phyloP scores from a whole-genome alignment of 1,139 yeast species.

The Taphrina sp. region DNA sequence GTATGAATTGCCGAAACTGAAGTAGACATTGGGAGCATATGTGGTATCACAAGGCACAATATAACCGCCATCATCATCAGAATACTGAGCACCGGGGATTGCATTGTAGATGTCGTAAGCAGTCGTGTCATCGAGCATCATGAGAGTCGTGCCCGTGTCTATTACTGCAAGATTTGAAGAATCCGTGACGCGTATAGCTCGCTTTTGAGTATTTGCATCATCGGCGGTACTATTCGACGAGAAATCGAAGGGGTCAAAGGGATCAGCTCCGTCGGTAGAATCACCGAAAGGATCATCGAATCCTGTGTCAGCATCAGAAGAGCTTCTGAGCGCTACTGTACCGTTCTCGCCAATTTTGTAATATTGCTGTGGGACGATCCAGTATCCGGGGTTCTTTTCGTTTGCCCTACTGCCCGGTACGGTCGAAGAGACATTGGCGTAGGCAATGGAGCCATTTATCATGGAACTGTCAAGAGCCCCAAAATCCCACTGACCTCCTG shows the following conservation, averaged over 20 bases:
- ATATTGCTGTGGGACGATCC: neutral
- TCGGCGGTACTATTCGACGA: neutral
- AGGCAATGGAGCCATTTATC: neutral
- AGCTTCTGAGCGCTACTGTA: neutral
- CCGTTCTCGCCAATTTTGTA: neutral
- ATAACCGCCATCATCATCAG: conserved; percentile 1
- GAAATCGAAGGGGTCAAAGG: too few species aligned
- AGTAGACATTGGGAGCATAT: conserved; percentile 2
- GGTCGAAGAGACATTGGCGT: neutral
- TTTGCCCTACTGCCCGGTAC: neutral
- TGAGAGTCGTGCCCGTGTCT: conserved; percentile 15
- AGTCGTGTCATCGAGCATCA: neutral
- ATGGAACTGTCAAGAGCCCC: neutral
- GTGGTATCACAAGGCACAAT: neutral
- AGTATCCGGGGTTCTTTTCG: neutral
- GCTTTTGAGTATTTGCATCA: neutral
- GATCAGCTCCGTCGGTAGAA: neutral
- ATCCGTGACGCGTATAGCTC: neutral
- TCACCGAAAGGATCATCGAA: neutral
- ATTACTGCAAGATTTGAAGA: neutral
- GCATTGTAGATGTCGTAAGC: neutral
- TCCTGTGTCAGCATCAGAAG: neutral
- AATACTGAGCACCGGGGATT: conserved; percentile 1
- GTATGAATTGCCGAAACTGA: neutral
- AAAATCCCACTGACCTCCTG: conserved; percentile 4